Conservation (phyloP, 2,329 filamentous ascomycete species). For the Purpureocillium takamizusanense region DNA sequence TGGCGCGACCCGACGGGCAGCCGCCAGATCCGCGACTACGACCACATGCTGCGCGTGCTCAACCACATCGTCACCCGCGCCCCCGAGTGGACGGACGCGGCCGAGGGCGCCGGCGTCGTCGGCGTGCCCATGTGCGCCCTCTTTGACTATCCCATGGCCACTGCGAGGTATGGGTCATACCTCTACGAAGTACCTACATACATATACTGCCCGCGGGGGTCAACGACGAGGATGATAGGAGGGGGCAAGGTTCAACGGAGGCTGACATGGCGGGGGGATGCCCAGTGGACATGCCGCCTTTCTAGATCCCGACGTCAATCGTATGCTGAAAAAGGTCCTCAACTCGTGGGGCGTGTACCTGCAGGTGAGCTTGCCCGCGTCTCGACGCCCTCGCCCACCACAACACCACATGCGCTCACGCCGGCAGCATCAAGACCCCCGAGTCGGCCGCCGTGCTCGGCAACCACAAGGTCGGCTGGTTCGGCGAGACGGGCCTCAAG, state of each 20-base stretch:
- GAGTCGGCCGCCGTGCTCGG: slow-evolving; percentile 43
- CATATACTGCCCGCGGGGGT: too few relatives aligned
- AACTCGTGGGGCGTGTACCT: slow-evolving; percentile 50
- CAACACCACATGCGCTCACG: too few relatives aligned
- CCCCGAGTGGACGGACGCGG: slow-evolving; percentile 44
- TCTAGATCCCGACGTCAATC: slow-evolving; percentile 45
- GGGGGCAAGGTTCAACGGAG: too few relatives aligned
- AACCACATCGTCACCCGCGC: slow-evolving; percentile 48
- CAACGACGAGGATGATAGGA: too few relatives aligned
- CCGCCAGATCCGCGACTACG: slow-evolving; percentile 54
- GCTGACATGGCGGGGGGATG: too few relatives aligned
- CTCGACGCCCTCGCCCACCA: background rate
- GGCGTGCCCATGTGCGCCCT: slow-evolving; percentile 44
- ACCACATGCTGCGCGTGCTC: slow-evolving; percentile 57
- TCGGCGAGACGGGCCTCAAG: slow-evolving; percentile 35
- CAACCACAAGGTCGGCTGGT: slow-evolving; percentile 40
- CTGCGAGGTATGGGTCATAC: slow-evolving; percentile 30
- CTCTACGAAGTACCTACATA: too few relatives aligned
- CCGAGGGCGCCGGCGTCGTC: slow-evolving; percentile 40
- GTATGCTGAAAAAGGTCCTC: slow-evolving; percentile 42
- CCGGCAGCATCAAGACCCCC: slow-evolving; percentile 26
- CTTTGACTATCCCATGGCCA: slow-evolving; percentile 49
- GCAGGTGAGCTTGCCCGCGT: slow-evolving; percentile 20
- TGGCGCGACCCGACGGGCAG: slow-evolving; percentile 50
- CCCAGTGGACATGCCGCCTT: slow-evolving; percentile 42